Percentiles rank a stretch among this genome's conserved stretches.
Evolutionary conservation across 768 basidiomycete genomes (phyloP).

Genomic region (Tricholoma hemisulphureum): DNA sequence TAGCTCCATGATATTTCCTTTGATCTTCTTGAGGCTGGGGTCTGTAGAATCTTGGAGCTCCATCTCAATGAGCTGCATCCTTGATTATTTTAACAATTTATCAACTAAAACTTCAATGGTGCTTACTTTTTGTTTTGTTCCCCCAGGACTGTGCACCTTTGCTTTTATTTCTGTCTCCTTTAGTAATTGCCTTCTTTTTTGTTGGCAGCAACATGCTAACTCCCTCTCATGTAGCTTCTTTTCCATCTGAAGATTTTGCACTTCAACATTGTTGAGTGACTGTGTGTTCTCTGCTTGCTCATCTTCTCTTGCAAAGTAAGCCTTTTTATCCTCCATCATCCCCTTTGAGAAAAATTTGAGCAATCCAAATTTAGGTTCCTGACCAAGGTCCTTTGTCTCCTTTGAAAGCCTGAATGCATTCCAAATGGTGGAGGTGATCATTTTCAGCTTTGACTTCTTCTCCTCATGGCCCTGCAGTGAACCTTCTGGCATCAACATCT

Average conservation of each 20-base stretch:
- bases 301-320: constrained; percentile 1
- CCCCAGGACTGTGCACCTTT: not conserved
- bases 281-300: not conserved
- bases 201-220: not conserved
- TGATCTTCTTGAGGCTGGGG: constrained; percentile 1
- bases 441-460: not conserved
- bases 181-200: constrained; percentile 1
- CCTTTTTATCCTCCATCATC: not conserved
- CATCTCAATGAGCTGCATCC: not conserved
- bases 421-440: not conserved
- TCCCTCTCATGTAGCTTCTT: not conserved
- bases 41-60: not conserved
- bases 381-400: not conserved
- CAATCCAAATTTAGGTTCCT: not conserved
- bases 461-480: not conserved
- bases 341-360: not conserved
- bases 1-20: not conserved
- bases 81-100: not conserved
- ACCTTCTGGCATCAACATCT: not conserved
- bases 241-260: not conserved
- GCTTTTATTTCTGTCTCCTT: constrained; percentile 1
- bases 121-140: constrained; percentile 2
- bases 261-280: constrained; percentile 1
- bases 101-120: not conserved
- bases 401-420: not conserved